A percentile compares a stretch with the other conserved stretches of the same genome.
phyloP scores from a whole-genome alignment of 1,284 basidiomycete species.

The Papiliotrema terrestris region DNA sequence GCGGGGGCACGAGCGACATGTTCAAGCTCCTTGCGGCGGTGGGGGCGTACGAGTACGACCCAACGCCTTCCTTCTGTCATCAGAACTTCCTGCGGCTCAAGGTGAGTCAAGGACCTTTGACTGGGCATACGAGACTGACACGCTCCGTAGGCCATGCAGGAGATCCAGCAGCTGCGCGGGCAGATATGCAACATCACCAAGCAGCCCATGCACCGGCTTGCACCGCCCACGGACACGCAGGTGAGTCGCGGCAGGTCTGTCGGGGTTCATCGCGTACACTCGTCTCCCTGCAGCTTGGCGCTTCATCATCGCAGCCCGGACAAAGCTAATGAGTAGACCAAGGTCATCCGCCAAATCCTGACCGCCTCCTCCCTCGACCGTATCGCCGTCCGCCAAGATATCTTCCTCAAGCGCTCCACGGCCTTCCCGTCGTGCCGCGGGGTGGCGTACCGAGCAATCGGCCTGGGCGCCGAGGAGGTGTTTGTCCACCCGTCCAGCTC shows the following conservation, averaged over 20 bases:
- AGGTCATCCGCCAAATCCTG: conserved; percentile 83
- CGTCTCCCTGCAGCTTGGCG: neutral
- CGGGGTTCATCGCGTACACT: neutral
- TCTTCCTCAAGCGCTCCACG: conserved; percentile 58
- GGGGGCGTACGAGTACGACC: conserved; percentile 92
- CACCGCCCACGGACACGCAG: conserved; percentile 71
- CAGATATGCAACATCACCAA: conserved; percentile 83
- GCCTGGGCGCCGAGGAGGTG: conserved; percentile 81
- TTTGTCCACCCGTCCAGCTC: conserved; percentile 90
- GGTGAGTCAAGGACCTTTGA: conserved; percentile 51
- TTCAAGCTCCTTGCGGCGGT: conserved; percentile 87
- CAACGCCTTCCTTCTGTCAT: conserved; percentile 73
- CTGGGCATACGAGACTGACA: conserved; percentile 1
- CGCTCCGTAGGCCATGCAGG: conserved; percentile 95
- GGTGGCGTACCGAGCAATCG: conserved; percentile 79
- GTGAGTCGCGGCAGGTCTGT: conserved; percentile 46
- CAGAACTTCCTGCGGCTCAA: conserved; percentile 90
- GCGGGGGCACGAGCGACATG: conserved; percentile 79
- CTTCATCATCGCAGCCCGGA: neutral
- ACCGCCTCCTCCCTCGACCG: conserved; percentile 93
- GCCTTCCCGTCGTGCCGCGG: conserved; percentile 67
- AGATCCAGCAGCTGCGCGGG: conserved; percentile 93
- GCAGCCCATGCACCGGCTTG: conserved; percentile 59
- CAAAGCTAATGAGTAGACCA: conserved; percentile 58
- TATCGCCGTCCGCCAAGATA: conserved; percentile 86